Percentiles rank a stretch among this genome's conserved stretches.
phyloP scores from a whole-genome alignment of 352 stramenopile species.

The Phytopythium kandeliae region DNA sequence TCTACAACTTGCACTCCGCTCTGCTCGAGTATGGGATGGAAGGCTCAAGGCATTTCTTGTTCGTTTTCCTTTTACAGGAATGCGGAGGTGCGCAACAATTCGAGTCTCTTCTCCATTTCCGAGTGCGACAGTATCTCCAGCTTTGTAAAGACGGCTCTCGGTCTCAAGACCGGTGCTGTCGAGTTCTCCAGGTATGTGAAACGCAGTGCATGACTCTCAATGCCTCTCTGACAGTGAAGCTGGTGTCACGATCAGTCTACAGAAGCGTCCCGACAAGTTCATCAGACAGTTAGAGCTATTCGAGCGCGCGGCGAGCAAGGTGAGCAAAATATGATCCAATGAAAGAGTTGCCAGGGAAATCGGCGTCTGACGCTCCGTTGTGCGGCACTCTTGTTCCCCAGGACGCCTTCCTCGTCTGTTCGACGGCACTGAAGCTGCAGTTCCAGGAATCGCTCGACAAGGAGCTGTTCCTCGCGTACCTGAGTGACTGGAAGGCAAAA shows the following conservation, averaged over 20 bases:
- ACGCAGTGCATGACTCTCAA: neutral
- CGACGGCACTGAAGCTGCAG: slow-evolving; percentile 51
- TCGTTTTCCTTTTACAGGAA: slow-evolving; percentile 15
- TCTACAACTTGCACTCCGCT: neutral
- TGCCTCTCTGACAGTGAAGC: neutral
- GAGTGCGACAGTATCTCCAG: slow-evolving; percentile 23
- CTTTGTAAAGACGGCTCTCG: slow-evolving; percentile 26
- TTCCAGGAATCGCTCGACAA: slow-evolving; percentile 46
- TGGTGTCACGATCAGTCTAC: slow-evolving; percentile 13
- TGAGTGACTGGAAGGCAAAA: slow-evolving; percentile 38
- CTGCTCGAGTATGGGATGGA: neutral
- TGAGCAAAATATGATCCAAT: too few species aligned
- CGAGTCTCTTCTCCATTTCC: slow-evolving; percentile 12
- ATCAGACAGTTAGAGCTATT: slow-evolving; percentile 34
- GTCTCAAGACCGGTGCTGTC: slow-evolving; percentile 19
- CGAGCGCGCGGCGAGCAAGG: slow-evolving; percentile 42
- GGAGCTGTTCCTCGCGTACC: slow-evolving; percentile 52
- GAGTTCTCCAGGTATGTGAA: slow-evolving; percentile 20
- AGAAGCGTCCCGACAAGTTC: slow-evolving; percentile 23
- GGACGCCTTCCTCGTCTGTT: slow-evolving; percentile 52
- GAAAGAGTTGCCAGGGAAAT: too few species aligned
- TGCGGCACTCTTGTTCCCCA: slow-evolving; percentile 3
- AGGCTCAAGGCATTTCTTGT: neutral
- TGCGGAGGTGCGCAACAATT: slow-evolving; percentile 23
- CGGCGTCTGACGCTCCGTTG: neutral